Base-by-base conservation (phyloP, 2,329 filamentous ascomycete genomes). In the Calonectria pseudoturangicola region DNA sequence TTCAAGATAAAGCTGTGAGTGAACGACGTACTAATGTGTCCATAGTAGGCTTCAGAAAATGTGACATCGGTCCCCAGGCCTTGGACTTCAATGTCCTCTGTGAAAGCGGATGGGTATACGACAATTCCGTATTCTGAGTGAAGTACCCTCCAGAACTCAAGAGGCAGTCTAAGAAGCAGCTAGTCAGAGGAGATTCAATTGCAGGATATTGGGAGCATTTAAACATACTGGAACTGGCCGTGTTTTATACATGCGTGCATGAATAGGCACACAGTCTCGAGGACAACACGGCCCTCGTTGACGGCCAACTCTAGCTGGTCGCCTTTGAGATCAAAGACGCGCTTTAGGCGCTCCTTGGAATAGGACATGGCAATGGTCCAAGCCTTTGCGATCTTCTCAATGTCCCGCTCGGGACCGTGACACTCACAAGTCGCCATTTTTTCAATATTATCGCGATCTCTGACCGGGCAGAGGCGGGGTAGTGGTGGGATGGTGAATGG, bases 181-280 rank as follows among this genome's bases (percentile, higher is more conserved):
- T 47, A 4, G 41, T 79, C 15, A 77, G 60, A 33, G 25, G 30
- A 13, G 21, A 25, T 18, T 8, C 0, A 12, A 18, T 10, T 6
- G 18, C 12, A 43, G 10, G 9, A 54, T 3, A 33, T 21, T 27
- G 12, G 27, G 41, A 4, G 25, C 3, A 5, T 39, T 10, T 21
- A 10, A 28, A 18, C 80, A 45, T 74, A 85, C 84, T 78, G 79
- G 75, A 82, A 85, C 60, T 85, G 84, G 10, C 81, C 83, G 9
- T 74, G 79, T 76, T 82, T 85, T 63, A 85, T 74, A 50, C 83
- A 84, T 28, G 83, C 80, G 66, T 85, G 84, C 28, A 85, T 79
- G 65, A 85, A 85, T n/a, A 85, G 71, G 54, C 84, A 85, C 16
- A 84, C 77, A 9, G 84, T 85, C 76, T 85, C 84, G 41, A 85